Evolutionary conservation across 2,329 filamentous ascomycete genomes (phyloP).

Genomic region (Huntiella bhutanensis): DNA sequence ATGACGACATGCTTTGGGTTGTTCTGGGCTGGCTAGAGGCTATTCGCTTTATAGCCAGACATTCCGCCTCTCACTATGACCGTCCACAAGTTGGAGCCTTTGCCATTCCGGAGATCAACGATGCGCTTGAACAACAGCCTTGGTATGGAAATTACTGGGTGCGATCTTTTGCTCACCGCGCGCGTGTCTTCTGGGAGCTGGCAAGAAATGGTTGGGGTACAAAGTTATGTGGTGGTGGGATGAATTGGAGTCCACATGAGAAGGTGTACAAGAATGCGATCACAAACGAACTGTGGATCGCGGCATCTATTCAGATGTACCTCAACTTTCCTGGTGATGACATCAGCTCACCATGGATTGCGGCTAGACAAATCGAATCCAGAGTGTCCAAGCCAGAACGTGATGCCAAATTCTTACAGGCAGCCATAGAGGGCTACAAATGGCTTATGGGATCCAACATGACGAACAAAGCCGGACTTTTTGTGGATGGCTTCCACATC

Average conservation of each 20-base stretch:
- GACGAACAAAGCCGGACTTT: conserved; percentile 57
- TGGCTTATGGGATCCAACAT: conserved; percentile 71
- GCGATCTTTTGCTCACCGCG: conserved; percentile 61
- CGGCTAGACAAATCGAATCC: conserved; percentile 10
- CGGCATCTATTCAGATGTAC: conserved; percentile 77
- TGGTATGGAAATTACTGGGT: conserved; percentile 69
- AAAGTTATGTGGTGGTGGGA: conserved; percentile 63
- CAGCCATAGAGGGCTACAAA: conserved; percentile 57
- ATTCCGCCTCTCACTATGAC: conserved; percentile 43
- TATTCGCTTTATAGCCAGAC: conserved; percentile 55
- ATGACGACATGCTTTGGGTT: conserved; percentile 91
- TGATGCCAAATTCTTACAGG: conserved; percentile 48
- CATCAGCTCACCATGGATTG: conserved; percentile 48
- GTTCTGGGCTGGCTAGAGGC: conserved; percentile 79
- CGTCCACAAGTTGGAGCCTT: conserved; percentile 14
- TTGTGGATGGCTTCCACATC: conserved; percentile 79
- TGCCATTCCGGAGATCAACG: conserved; percentile 13
- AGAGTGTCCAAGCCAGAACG: conserved; percentile 14
- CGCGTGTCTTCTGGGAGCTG: conserved; percentile 70
- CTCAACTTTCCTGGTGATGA: conserved; percentile 67
- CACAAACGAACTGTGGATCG: conserved; percentile 78
- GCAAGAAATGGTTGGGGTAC: conserved; percentile 67
- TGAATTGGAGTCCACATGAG: conserved; percentile 73
- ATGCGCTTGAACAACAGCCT: conserved; percentile 23
- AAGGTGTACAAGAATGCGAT: conserved; percentile 89